Percentiles rank a stretch among this genome's conserved stretches.
These are phyloP conservation scores for Malbranchea zuffiana DNA, from an alignment of 2,329 filamentous ascomycete species.

Conservation along the genomic window DNA sequence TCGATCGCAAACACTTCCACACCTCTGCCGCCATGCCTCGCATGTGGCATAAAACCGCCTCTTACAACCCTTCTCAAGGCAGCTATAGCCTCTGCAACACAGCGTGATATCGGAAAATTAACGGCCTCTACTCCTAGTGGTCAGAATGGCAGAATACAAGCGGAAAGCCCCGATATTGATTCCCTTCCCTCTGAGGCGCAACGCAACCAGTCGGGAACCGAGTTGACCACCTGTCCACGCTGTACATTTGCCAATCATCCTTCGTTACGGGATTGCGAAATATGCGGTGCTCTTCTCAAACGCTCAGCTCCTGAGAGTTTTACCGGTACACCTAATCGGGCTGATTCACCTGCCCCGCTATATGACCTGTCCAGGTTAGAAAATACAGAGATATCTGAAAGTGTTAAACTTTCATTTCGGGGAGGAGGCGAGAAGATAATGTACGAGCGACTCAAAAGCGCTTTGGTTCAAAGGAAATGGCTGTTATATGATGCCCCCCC, in stretches of 20 bases:
- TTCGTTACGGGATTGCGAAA: conserved; percentile 74
- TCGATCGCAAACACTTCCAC: conserved; percentile 67
- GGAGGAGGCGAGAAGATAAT: conserved; percentile 83
- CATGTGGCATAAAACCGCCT: conserved; percentile 87
- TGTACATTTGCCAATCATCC: conserved; percentile 94
- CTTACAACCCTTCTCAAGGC: conserved; percentile 76
- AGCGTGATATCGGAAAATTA: conserved; percentile 1
- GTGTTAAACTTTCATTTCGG: conserved; percentile 85
- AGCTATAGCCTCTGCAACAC: conserved; percentile 54
- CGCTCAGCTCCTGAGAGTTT: conserved; percentile 39
- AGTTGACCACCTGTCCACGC: conserved; percentile 53
- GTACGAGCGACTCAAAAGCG: conserved; percentile 74
- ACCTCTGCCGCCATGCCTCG: conserved; percentile 72
- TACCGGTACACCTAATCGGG: conserved; percentile 32
- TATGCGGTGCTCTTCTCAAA: conserved; percentile 69
- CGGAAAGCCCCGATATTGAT: too few species aligned
- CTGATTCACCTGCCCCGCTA: conserved; percentile 67
- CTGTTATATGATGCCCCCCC: conserved; percentile 81
- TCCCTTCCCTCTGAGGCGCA: too few species aligned
- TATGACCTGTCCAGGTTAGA: conserved; percentile 39
- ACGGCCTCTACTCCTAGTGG: not conserved
- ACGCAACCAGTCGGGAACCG: too few species aligned
- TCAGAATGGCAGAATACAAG: too few species aligned
- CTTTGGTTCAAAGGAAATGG: conserved; percentile 91
- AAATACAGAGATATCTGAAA: conserved; percentile 55